Percentiles rank a stretch among this genome's conserved stretches.
Evolutionary conservation across 108 stramenopile genomes (phyloP).

Genomic region (Fragilaria radians): DNA sequence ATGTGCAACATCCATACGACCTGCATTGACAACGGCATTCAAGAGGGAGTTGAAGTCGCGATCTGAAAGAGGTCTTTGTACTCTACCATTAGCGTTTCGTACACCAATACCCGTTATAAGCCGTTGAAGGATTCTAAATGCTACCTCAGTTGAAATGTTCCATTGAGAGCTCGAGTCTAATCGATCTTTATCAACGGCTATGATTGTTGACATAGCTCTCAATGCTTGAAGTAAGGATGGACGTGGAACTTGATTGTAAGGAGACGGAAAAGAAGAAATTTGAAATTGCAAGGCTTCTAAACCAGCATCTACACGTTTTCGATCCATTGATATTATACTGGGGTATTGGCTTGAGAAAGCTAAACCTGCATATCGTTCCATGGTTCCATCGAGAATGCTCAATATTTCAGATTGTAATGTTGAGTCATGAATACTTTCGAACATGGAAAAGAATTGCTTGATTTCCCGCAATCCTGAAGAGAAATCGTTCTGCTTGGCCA

Average conservation of each 20-base stretch:
- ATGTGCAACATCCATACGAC: slow-evolving; percentile 63
- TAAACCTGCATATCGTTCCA: slow-evolving; percentile 28
- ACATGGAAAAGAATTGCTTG: not conserved
- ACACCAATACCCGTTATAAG: slow-evolving; percentile 57
- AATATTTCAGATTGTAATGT: slow-evolving; percentile 10
- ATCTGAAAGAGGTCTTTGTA: slow-evolving; percentile 32
- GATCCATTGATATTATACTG: slow-evolving; percentile 4
- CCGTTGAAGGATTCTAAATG: slow-evolving; percentile 70
- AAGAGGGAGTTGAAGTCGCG: slow-evolving; percentile 74
- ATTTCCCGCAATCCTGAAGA: not conserved
- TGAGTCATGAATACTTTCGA: not conserved
- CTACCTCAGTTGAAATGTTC: slow-evolving; percentile 19
- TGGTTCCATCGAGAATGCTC: slow-evolving; percentile 30
- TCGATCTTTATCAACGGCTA: not conserved
- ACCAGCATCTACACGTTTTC: slow-evolving; percentile 30
- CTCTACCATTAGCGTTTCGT: slow-evolving; percentile 11
- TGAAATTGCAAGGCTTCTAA: slow-evolving; percentile 47
- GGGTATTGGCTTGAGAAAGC: slow-evolving; percentile 53
- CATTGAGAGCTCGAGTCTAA: slow-evolving; percentile 2
- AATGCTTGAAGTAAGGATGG: slow-evolving; percentile 42
- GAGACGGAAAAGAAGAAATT: slow-evolving; percentile 30
- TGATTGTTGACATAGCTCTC: slow-evolving; percentile 39
- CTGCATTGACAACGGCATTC: slow-evolving; percentile 45
- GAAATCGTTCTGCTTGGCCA: not conserved
- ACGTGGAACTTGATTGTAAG: slow-evolving; percentile 43